Base-by-base conservation (phyloP, 805 yeast species). In the Metschnikowia chrysomelidarum region DNA sequence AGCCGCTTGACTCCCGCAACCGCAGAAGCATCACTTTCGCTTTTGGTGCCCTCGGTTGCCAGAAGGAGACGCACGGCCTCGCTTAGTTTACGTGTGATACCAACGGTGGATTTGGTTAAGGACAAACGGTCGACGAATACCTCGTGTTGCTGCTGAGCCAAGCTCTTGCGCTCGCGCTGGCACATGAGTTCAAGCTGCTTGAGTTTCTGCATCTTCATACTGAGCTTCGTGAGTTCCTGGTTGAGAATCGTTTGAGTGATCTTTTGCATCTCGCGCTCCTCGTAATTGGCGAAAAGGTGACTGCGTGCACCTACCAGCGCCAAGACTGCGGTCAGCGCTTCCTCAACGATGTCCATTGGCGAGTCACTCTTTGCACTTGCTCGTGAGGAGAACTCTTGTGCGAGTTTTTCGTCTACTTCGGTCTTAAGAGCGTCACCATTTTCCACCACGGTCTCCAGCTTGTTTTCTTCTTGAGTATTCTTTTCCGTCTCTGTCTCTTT, bases 301-400 rank as follows among this genome's bases (percentile, higher is more conserved):
- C 93, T 73, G 42, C 93, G 74, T 2, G 87, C 80, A 3, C 93
- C 95, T 24, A 84, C 62, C 8, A 84, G 65, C 3, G 94, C 89
- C 38, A 89, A 65, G 1, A 93, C 80, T n/a, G 79, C 63, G 5
- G 76, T 65, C 0, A 84, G 76, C 2, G 85, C 85, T 37, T 81
- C 83, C 50, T 75, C 70, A 13, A 78, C 53, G 24, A 59, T 60
- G n/a, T 52, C 35, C 15, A 41, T 32, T 19, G 38, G 38, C 10
- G 36, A 20, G 18, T 14, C 25, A 11, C 9, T 16, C n/a, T n/a
- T 7, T 29, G 34, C 7, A 9, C 28, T 5, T 41, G 28, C 46
- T 5, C 19, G 24, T 8, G 26, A 17, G 7, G 19, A 22, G 15
- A 30, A 32, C 19, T 50, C 45, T 16, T 39, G 36, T 6, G 32